Base-by-base conservation (phyloP, 257 asterid species). In the Penstemon eatonii region DNA sequence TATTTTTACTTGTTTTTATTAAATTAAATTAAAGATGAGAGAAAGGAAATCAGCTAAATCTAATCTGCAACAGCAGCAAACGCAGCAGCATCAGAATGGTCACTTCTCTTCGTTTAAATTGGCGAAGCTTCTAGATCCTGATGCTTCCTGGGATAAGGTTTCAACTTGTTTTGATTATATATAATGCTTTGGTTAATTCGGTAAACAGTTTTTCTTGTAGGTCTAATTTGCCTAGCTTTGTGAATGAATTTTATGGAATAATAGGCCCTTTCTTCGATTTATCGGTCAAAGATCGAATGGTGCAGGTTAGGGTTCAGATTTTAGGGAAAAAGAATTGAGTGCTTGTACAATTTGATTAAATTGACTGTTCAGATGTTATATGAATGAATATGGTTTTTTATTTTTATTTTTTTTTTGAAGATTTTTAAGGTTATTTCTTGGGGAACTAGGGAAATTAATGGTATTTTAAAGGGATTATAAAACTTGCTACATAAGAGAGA, bases 141-240 rank as follows among this genome's bases (percentile, higher is more conserved):
- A 83, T 70, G 88, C 86, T 60, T 83, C 86, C 0, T 83, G 88
- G 88, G 97, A 91, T 73, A 91, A 91, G 97, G 97, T 90, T 73
- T 67, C 8, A 45, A 55, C 69, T 63, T 25, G 33, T 25, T 25
- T 43, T 60, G 46, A 13, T 41, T 40, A 5, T 18, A 33, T 65
- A 54, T 53, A 6, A 25, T 25, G 33, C 33, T 25, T 64, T 59
- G 47, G 3, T 41, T 36, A 69, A 44, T 70, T 66, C 33, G 8
- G 36, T 40, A 62, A 41, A 12, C 57, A 65, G 41, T 13, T 54
- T 44, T 9, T 25, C 33, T 50, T 19, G 4, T 52, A 2, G 42
- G 63, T 8, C 63, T 53, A 10, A 52, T 55, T 37, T 47, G 10
- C 43, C 9, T 41, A 18, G 59, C 55, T 71, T 56, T 25, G 33